Evolutionary conservation across 1,284 basidiomycete species (phyloP).

Genomic region (Malassezia vespertilionis): DNA sequence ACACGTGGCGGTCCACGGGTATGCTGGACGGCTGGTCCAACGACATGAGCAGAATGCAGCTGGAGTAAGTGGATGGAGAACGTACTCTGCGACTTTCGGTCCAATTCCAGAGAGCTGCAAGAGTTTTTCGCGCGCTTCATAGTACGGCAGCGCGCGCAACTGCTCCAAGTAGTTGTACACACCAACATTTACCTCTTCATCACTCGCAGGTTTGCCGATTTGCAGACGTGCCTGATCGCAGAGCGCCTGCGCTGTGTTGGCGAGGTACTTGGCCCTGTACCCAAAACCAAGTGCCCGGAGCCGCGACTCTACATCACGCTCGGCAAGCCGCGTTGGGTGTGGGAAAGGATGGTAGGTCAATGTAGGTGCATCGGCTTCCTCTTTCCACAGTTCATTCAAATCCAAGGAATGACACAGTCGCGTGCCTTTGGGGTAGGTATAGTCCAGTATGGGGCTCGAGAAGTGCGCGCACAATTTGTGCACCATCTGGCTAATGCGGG

Average conservation of each 20-base stretch:
- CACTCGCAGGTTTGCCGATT: neutral
- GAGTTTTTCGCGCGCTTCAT: conserved; percentile 61
- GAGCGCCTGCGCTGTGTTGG: conserved; percentile 69
- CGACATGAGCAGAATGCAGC: conserved; percentile 89
- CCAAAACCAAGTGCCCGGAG: conserved; percentile 82
- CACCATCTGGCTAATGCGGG: conserved; percentile 46
- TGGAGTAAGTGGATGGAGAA: conserved; percentile 51
- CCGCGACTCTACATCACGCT: conserved; percentile 50
- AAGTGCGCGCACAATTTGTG: conserved; percentile 46
- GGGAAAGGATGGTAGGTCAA: conserved; percentile 73
- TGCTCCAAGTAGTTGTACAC: conserved; percentile 54
- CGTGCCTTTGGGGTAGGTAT: conserved; percentile 31
- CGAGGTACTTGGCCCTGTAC: conserved; percentile 82
- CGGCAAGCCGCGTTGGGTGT: conserved; percentile 59
- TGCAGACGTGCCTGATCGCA: conserved; percentile 43
- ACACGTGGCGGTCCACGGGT: conserved; percentile 45
- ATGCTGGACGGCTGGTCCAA: conserved; percentile 58
- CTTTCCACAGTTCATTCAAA: neutral
- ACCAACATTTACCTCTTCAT: conserved; percentile 45
- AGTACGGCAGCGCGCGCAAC: conserved; percentile 55
- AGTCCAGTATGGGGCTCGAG: conserved; percentile 54
- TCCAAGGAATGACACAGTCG: conserved; percentile 6
- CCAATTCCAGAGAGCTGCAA: conserved; percentile 77
- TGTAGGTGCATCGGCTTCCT: conserved; percentile 5
- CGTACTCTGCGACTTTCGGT: conserved; percentile 56